phyloP scores from a whole-genome alignment of 2,329 filamentous ascomycete species.

The Neonectria magnoliae region DNA sequence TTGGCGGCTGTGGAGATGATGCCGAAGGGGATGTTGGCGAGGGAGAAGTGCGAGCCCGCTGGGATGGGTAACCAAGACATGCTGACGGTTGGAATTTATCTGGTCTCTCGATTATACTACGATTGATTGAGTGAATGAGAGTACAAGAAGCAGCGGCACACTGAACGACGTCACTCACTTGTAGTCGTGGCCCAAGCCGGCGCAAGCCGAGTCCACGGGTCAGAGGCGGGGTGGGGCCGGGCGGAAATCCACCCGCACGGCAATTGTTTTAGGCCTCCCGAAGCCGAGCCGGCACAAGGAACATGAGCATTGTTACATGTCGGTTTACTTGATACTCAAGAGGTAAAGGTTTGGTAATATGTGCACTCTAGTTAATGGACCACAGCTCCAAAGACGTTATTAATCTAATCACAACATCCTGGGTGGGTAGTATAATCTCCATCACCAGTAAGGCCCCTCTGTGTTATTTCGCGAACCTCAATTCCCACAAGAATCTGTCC shows the following conservation, averaged over 20 bases:
- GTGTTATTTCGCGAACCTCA: no score
- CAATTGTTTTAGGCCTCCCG: conserved; percentile 1
- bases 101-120: not conserved
- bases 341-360: no score
- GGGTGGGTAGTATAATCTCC: no score
- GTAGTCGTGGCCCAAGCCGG: conserved; percentile 6
- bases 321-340: no score
- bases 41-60: conserved; percentile 52
- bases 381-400: no score
- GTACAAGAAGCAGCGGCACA: not conserved
- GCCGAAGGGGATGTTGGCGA: conserved; percentile 85
- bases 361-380: no score
- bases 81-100: not conserved
- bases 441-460: no score
- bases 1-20: conserved; percentile 74
- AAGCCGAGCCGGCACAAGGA: not conserved
- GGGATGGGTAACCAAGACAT: conserved; percentile 48
- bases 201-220: conserved; percentile 16
- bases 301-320: not conserved
- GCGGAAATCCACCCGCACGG: conserved; percentile 25
- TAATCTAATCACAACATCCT: no score
- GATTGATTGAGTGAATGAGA: not conserved
- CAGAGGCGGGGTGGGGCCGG: conserved; percentile 20
- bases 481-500: no score
- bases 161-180: conserved; percentile 16